Conservation (phyloP, 805 yeast species). For the Pichia rugopelliculosa region DNA sequence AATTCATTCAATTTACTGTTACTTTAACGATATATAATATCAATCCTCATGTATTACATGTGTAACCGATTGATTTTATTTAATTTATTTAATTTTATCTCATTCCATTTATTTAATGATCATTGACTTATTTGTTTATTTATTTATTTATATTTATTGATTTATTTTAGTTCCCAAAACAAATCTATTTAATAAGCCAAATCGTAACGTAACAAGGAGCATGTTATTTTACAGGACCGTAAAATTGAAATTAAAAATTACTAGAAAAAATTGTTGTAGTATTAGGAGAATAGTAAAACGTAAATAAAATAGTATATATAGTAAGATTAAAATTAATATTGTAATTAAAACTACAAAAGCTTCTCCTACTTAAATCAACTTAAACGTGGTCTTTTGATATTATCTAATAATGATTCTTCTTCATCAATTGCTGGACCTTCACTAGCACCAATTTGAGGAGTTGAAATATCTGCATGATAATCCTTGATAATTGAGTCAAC, state of each 20-base stretch:
- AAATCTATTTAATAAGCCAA: not conserved
- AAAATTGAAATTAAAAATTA: not conserved
- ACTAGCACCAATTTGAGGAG: slow-evolving; percentile 39
- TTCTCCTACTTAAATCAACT: slow-evolving; percentile 9
- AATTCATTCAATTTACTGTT: not conserved
- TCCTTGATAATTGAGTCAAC: slow-evolving; percentile 95
- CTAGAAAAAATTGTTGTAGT: not conserved
- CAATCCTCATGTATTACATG: not conserved
- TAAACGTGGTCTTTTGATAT: slow-evolving; percentile 28
- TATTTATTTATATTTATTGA: not conserved
- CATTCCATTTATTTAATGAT: not conserved
- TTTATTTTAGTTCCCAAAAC: not conserved
- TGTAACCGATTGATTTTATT: not conserved
- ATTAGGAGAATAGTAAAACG: not conserved
- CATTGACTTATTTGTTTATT: not conserved
- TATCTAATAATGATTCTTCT: slow-evolving; percentile 22
- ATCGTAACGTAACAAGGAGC: not conserved
- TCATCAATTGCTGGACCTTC: slow-evolving; percentile 28
- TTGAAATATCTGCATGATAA: slow-evolving; percentile 69
- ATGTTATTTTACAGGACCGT: not conserved
- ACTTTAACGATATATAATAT: not conserved
- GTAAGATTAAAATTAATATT: not conserved
- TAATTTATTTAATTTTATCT: not conserved
- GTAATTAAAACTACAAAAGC: not conserved
- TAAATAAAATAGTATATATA: not conserved